Percentiles rank a stretch among this genome's conserved stretches.
These are phyloP conservation scores for Coniochaeta sp. DNA, from an alignment of 2,329 filamentous ascomycete genomes.

Conservation along the genomic window DNA sequence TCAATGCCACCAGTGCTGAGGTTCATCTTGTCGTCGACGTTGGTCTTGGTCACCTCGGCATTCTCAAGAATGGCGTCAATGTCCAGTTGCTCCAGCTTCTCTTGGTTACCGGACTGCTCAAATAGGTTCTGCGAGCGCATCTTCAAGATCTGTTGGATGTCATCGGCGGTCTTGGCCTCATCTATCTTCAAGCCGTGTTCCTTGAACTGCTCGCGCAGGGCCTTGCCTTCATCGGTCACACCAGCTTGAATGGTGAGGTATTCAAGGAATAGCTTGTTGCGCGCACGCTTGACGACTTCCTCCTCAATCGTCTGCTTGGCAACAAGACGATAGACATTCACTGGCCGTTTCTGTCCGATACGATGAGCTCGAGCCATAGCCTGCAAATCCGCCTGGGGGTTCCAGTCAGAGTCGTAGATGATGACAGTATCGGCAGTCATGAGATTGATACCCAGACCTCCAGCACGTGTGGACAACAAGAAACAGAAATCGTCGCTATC, in stretches of 20 bases:
- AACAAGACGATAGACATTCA: slow-evolving; percentile 92
- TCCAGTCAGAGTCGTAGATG: slow-evolving; percentile 98
- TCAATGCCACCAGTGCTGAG: slow-evolving; percentile 80
- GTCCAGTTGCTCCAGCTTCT: slow-evolving; percentile 92
- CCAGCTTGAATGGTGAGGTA: slow-evolving; percentile 96
- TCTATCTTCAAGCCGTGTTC: slow-evolving; percentile 67
- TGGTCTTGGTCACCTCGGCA: slow-evolving; percentile 93
- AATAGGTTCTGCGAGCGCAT: slow-evolving; percentile 99
- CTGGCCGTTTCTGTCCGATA: slow-evolving; percentile 92
- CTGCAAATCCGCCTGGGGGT: slow-evolving; percentile 94
- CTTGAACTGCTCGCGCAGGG: slow-evolving; percentile 64
- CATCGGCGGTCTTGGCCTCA: slow-evolving; percentile 84
- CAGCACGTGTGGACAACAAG: slow-evolving; percentile 86
- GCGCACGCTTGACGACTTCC: slow-evolving; percentile 89
- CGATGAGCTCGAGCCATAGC: slow-evolving; percentile 98
- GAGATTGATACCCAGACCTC: slow-evolving; percentile 95
- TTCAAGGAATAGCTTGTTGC: slow-evolving; percentile 95
- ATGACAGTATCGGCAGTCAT: slow-evolving; percentile 99
- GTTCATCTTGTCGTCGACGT: slow-evolving; percentile 84
- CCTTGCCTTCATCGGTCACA: slow-evolving; percentile 90
- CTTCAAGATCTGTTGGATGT: slow-evolving; percentile 94
- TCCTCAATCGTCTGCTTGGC: slow-evolving; percentile 98
- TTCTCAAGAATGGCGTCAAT: slow-evolving; percentile 97
- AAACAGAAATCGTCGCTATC: slow-evolving; percentile 96
- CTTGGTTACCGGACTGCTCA: slow-evolving; percentile 92